Percentiles rank a stretch among this genome's conserved stretches.
Conservation (phyloP, 305 asterid species). For the Caryopteris hybrid region DNA sequence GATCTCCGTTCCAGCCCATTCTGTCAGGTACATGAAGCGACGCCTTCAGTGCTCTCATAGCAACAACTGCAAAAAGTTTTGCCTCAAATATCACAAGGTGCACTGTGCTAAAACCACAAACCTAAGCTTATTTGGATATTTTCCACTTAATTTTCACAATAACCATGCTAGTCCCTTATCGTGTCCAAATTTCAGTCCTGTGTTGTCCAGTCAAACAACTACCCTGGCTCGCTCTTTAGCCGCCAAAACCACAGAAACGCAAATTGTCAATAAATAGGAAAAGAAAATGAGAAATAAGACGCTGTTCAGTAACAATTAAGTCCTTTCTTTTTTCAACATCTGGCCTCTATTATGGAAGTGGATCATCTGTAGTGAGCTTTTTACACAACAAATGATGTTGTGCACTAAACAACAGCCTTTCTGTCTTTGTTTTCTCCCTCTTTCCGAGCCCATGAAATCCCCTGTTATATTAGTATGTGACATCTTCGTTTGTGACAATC, state of each 20-base stretch:
- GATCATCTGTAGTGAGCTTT: too few relatives aligned
- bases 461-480: too few relatives aligned
- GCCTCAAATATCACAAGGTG: conserved; percentile 1
- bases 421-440: too few relatives aligned
- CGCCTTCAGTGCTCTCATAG: conserved; percentile 78
- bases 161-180: background rate
- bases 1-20: conserved; percentile 98
- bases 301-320: too few relatives aligned
- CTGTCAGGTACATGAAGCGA: conserved; percentile 78
- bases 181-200: background rate
- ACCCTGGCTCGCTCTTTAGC: background rate
- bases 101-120: background rate
- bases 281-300: background rate
- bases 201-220: too few relatives aligned
- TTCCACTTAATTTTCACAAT: background rate
- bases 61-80: conserved; percentile 51
- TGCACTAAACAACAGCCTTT: too few relatives aligned
- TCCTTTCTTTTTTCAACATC: too few relatives aligned
- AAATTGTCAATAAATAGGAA: background rate
- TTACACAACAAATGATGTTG: too few relatives aligned
- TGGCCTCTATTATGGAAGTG: too few relatives aligned
- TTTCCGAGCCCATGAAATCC: too few relatives aligned
- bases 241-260: background rate
- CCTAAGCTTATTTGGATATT: background rate
- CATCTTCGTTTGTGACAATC: too few relatives aligned